Evolutionary conservation across 352 stramenopile species (phyloP).

Genomic region (Phytophthora quininea): DNA sequence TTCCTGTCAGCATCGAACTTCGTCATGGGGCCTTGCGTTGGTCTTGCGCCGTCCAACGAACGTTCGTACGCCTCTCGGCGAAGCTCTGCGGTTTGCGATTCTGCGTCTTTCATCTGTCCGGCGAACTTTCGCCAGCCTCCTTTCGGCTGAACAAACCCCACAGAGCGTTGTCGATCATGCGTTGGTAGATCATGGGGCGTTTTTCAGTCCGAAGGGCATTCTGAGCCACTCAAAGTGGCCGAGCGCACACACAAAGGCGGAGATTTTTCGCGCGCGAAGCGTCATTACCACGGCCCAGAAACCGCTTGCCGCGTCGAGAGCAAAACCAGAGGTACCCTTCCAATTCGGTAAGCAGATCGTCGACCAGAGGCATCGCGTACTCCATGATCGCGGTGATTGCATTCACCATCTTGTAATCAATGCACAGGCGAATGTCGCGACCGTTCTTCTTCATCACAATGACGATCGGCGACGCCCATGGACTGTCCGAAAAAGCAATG

Average conservation of each 20-base stretch:
- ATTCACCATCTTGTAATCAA: slow-evolving; percentile 1
- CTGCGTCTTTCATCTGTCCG: background rate
- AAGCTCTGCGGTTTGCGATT: background rate
- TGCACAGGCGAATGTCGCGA: background rate
- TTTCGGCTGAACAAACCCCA: background rate
- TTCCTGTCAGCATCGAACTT: background rate
- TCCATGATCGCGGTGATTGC: background rate
- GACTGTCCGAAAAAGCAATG: background rate
- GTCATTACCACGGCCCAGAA: background rate
- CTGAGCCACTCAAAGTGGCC: background rate
- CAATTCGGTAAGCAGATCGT: background rate
- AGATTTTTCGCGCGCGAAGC: background rate
- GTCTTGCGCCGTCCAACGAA: no score
- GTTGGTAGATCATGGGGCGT: background rate
- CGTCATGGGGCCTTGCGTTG: background rate
- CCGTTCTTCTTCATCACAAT: background rate
- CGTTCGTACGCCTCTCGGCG: no score
- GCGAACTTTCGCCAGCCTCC: background rate
- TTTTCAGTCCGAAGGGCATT: background rate
- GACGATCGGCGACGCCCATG: background rate
- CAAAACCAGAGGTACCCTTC: background rate
- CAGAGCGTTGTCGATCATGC: background rate
- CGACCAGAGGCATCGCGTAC: background rate
- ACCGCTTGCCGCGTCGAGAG: background rate
- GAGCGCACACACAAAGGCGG: background rate